Evolutionary conservation across 495 filamentous ascomycete genomes (phyloP).

Genomic region (Copromyces sp.): DNA sequence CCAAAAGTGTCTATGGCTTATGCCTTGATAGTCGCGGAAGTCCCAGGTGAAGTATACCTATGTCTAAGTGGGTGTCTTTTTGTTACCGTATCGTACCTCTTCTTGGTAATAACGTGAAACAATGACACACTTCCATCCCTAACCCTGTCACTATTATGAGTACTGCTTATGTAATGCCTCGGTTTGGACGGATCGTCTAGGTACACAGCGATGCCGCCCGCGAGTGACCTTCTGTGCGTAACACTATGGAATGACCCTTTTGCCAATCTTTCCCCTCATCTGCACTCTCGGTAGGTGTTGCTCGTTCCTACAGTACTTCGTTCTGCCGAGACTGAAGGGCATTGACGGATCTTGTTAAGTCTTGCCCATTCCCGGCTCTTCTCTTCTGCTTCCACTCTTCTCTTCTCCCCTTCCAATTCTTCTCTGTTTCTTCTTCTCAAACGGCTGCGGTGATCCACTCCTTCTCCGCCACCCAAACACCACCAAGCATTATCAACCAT

Average conservation of each 20-base stretch:
- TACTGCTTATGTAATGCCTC: not conserved
- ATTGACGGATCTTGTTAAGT: not conserved
- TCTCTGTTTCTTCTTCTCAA: not conserved
- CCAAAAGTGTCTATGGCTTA: not conserved
- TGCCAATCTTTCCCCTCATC: constrained; percentile 5
- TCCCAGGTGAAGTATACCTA: not conserved
- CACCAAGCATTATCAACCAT: constrained; percentile 7
- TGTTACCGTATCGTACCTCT: not conserved
- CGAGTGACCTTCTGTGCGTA: not conserved
- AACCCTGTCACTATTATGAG: not conserved
- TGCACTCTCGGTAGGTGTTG: constrained; percentile 3
- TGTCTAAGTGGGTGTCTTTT: not conserved
- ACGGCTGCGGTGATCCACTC: not conserved
- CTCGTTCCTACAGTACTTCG: constrained; percentile 1
- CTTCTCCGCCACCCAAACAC: not conserved
- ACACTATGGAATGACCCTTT: not conserved
- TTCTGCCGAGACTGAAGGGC: not conserved
- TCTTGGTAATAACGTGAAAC: not conserved
- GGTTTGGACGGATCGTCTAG: not conserved
- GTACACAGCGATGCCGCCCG: not conserved
- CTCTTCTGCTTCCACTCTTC: not conserved
- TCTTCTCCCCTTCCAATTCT: not conserved
- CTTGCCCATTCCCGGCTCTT: not conserved
- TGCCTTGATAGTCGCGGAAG: not conserved
- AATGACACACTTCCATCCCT: not conserved